A percentile compares a stretch with the other conserved stretches of the same genome.
These are phyloP conservation scores for Pyrenochaeta sp. DNA, from an alignment of 2,329 filamentous ascomycete genomes.

Conservation along the genomic window DNA sequence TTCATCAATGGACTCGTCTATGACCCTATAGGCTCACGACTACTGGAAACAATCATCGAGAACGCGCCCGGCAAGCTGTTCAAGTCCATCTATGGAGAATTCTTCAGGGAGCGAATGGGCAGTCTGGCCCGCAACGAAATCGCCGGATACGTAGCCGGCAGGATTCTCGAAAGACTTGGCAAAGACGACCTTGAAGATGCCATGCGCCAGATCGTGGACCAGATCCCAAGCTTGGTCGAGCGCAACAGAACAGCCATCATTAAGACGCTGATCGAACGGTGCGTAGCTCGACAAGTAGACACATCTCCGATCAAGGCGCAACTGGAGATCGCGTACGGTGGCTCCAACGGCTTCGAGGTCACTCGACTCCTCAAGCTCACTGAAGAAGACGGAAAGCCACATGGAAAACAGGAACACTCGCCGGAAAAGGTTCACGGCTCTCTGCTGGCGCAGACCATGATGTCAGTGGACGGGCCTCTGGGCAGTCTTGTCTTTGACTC, in stretches of 20 bases:
- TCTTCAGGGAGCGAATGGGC: slow-evolving; percentile 81
- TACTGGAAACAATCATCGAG: slow-evolving; percentile 86
- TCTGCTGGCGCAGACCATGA: slow-evolving; percentile 80
- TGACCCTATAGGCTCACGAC: slow-evolving; percentile 86
- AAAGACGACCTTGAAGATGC: slow-evolving; percentile 84
- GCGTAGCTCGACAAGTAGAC: slow-evolving; percentile 71
- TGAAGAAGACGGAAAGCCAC: slow-evolving; percentile 51
- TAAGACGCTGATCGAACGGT: slow-evolving; percentile 83
- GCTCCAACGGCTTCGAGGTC: slow-evolving; percentile 60
- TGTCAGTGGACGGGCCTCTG: slow-evolving; percentile 74
- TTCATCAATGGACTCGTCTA: slow-evolving; percentile 91
- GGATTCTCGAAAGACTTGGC: slow-evolving; percentile 81
- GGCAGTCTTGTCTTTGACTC: slow-evolving; percentile 74
- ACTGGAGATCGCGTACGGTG: slow-evolving; percentile 66
- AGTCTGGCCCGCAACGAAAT: slow-evolving; percentile 88
- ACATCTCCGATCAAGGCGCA: slow-evolving; percentile 63
- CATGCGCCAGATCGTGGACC: slow-evolving; percentile 74
- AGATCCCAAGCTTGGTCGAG: slow-evolving; percentile 76
- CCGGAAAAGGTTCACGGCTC: slow-evolving; percentile 78
- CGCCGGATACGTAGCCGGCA: slow-evolving; percentile 85
- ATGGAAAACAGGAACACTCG: slow-evolving; percentile 40
- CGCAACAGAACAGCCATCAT: slow-evolving; percentile 81
- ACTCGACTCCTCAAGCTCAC: slow-evolving; percentile 68
- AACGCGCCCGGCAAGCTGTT: slow-evolving; percentile 87
- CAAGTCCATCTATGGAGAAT: slow-evolving; percentile 82